phyloP scores from a whole-genome alignment of 2,329 filamentous ascomycete genomes.

The Alternaria sp. region DNA sequence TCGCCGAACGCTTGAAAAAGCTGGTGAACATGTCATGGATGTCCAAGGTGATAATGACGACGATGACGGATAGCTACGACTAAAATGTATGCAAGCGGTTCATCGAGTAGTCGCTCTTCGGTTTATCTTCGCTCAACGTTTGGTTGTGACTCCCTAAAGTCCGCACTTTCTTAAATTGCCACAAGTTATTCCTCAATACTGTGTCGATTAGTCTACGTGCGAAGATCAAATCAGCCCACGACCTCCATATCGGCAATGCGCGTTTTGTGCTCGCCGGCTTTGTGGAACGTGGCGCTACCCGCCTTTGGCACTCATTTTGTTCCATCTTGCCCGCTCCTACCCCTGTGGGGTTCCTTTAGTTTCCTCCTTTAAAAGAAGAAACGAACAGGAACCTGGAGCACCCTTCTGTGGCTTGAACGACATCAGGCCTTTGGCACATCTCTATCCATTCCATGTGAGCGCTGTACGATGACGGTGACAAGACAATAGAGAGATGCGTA shows the following conservation, averaged over 20 bases:
- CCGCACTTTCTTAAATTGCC: constrained; percentile 98
- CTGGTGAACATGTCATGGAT: constrained; percentile 82
- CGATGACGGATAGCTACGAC: constrained; percentile 53
- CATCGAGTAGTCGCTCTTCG: background rate
- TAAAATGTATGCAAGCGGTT: constrained; percentile 5
- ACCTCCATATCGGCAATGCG: constrained; percentile 37
- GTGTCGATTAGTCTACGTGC: constrained; percentile 97
- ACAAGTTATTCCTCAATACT: constrained; percentile 73
- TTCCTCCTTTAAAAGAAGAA: background rate
- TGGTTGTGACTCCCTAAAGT: constrained; percentile 6
- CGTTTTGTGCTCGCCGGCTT: constrained; percentile 47
- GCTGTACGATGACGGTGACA: background rate
- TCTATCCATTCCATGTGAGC: background rate
- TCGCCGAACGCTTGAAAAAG: constrained; percentile 74
- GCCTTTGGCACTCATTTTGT: constrained; percentile 36
- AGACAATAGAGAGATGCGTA: background rate
- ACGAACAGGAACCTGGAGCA: constrained; percentile 22
- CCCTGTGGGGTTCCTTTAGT: background rate
- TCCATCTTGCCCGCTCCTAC: constrained; percentile 33
- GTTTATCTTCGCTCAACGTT: constrained; percentile 1
- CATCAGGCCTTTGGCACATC: constrained; percentile 40
- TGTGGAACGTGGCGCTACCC: constrained; percentile 41
- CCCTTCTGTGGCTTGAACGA: constrained; percentile 32
- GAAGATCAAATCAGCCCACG: constrained; percentile 67
- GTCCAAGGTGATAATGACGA: constrained; percentile 70